Evolutionary conservation across 176 grass and related monocot genomes (phyloP), one percentile per base, ranked within the genome.

Genomic region (Melocanna baccifera): DNA sequence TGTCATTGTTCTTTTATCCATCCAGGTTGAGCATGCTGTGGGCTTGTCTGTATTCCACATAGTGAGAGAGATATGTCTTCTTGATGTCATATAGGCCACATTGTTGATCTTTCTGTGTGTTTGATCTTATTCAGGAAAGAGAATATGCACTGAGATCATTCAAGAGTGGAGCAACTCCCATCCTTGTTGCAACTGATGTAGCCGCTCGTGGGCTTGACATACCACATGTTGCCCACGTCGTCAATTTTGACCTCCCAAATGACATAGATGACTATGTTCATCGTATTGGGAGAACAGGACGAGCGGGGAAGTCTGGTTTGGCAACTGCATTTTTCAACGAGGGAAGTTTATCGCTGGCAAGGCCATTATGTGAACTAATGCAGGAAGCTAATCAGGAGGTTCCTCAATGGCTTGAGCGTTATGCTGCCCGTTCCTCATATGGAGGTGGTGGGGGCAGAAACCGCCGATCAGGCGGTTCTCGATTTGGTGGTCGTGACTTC

Each of bases 211-310:
- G 94, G 30, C 86, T 97, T 46, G 94, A 97, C 81, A 97, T 97
- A 57, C 94, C 94, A 26, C 86, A 97, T 83, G 94, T 97, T 63
- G 76, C 94, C 9, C 94, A 97, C 30, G 94, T 97, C 29, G 89
- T 97, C 76, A 97, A 97, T 86, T 97, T 97, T 77, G 94, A 97
- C 69, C 86, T 97, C 51, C 94, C 94, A 48, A 97, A 97, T 82
- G 91, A 96, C 81, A 96, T 93, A 9, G 94, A 96, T 63, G 94
- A 96, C 62, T 93, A 93, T 32, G 91, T 96, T 68, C 94, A 96
- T 65, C 94, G 94, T 50, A 96, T 96, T 40, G 94, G 94, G 37
- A 86, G 94, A 87, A 96, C 94, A 32, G 94, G 94, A 4, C 83
- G 94, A 71, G 91, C 91, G 0, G 94, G 94, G 25, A 93, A 93